Conservation (phyloP, 2,329 filamentous ascomycete genomes). For the Fusarium sp. region DNA sequence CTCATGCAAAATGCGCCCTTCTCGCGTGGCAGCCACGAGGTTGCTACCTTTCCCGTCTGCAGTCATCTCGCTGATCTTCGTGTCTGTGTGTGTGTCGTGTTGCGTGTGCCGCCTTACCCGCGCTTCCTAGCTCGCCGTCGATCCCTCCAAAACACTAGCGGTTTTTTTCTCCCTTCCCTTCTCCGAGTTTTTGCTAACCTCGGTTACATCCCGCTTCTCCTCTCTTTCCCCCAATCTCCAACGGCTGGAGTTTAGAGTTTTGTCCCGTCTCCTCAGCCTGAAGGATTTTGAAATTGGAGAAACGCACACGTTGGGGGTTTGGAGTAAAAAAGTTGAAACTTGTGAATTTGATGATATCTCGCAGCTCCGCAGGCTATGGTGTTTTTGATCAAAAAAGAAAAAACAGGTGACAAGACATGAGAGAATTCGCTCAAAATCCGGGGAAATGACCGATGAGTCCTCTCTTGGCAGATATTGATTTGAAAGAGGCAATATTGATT, state of each 20-base stretch:
- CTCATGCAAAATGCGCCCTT: neutral
- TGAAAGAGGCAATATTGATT: neutral
- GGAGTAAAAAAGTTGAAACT: neutral
- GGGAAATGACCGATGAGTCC: neutral
- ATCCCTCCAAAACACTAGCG: conserved; percentile 1
- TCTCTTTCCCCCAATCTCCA: neutral
- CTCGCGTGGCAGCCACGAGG: conserved; percentile 1
- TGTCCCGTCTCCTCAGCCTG: neutral
- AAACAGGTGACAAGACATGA: neutral
- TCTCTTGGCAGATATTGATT: neutral
- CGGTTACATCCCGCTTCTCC: neutral
- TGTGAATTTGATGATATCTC: neutral
- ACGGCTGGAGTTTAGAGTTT: neutral
- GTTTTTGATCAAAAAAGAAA: neutral
- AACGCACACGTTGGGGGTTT: neutral
- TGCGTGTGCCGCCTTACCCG: neutral
- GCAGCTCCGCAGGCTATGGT: neutral
- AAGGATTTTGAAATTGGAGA: neutral
- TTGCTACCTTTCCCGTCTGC: neutral
- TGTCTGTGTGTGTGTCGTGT: neutral
- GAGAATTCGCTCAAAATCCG: neutral
- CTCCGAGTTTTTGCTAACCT: neutral
- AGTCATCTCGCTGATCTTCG: neutral
- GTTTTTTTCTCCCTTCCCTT: neutral
- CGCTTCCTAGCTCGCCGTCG: neutral